Evolutionary conservation across 129 eudicot genomes (phyloP).

Genomic region (Centella asiatica): DNA sequence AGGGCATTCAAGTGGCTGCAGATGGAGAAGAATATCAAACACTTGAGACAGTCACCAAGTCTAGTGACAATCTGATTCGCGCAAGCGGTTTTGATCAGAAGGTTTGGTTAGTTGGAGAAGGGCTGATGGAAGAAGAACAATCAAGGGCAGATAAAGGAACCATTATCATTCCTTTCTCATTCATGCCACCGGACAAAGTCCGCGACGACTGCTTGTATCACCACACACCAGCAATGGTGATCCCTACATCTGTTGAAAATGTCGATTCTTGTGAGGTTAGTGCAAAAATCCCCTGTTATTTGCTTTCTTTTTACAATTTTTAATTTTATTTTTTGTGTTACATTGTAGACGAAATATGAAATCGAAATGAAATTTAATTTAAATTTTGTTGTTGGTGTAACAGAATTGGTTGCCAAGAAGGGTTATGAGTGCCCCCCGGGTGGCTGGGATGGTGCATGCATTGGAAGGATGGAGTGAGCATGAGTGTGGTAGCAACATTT

Average conservation of each 20-base stretch:
- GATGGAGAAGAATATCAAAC: background rate
- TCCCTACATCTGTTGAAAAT: slow-evolving; percentile 59
- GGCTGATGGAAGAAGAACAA: slow-evolving; percentile 52
- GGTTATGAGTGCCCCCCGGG: slow-evolving; percentile 7
- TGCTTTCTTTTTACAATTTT: too few relatives aligned
- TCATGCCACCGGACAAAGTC: slow-evolving; percentile 58
- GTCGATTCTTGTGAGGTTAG: slow-evolving; percentile 88
- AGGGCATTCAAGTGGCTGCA: slow-evolving; percentile 50
- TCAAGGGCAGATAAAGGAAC: slow-evolving; percentile 68
- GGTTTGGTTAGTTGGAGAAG: slow-evolving; percentile 78
- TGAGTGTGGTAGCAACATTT: slow-evolving; percentile 15
- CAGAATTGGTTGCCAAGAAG: slow-evolving; percentile 26
- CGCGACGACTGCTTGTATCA: slow-evolving; percentile 70
- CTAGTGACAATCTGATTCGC: background rate
- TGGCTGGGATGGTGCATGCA: slow-evolving; percentile 24
- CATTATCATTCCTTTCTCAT: slow-evolving; percentile 64
- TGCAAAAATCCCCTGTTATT: background rate
- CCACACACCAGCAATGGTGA: slow-evolving; percentile 71
- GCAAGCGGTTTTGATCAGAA: slow-evolving; percentile 17
- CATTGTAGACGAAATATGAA: too few relatives aligned
- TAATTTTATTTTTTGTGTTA: too few relatives aligned
- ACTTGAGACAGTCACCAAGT: background rate
- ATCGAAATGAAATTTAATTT: background rate
- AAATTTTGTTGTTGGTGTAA: background rate
- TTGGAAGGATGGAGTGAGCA: slow-evolving; percentile 18